Conservation (phyloP, 768 basidiomycete species). For the Kondoa subrosea region DNA sequence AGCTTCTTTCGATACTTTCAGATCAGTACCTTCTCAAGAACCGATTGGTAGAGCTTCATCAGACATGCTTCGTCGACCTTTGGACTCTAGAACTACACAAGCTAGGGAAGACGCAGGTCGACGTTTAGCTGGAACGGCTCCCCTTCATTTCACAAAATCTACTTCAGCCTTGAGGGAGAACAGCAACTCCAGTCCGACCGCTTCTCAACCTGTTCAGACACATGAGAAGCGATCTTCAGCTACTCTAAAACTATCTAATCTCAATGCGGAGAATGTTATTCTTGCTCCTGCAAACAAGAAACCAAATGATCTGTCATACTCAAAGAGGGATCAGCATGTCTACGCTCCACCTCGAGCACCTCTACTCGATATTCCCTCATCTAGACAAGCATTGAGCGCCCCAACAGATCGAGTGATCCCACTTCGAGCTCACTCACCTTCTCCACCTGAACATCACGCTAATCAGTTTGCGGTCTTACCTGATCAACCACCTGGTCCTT, state of each 20-base stretch:
- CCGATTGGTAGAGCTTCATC: not conserved
- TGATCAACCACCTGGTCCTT: conserved; percentile 4
- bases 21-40: not conserved
- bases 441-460: not conserved
- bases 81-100: not conserved
- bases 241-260: not conserved
- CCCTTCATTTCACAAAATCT: not conserved
- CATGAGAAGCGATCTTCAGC: not conserved
- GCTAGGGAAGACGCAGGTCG: not conserved
- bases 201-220: no score
- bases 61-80: not conserved
- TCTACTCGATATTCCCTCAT: not conserved
- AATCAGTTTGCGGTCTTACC: conserved; percentile 1
- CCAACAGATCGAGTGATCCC: conserved; percentile 7
- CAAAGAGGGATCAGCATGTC: not conserved
- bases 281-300: not conserved
- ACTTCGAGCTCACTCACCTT: not conserved
- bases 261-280: not conserved
- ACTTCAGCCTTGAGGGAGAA: not conserved
- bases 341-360: not conserved
- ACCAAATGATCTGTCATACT: not conserved
- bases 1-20: not conserved
- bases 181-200: not conserved
- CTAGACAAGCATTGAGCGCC: not conserved
- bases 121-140: not conserved